phyloP scores from a whole-genome alignment of 1,284 basidiomycete species.

The Sanguinoderma infundibulare region DNA sequence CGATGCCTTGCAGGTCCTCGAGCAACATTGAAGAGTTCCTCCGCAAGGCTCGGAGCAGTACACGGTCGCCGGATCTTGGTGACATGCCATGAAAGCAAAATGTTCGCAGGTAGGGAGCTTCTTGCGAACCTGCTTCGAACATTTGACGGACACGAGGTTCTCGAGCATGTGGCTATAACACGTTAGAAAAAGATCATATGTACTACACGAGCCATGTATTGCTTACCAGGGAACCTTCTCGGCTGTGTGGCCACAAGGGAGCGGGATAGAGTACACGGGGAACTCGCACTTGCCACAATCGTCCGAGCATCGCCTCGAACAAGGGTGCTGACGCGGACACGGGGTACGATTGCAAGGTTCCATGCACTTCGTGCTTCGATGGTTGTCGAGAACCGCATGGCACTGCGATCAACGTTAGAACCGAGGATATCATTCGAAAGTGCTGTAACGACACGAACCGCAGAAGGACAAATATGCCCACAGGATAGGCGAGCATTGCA shows the following conservation, averaged over 20 bases:
- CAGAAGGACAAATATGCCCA: constrained; percentile 70
- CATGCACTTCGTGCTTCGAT: constrained; percentile 22
- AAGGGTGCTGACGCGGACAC: constrained; percentile 65
- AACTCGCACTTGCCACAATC: constrained; percentile 63
- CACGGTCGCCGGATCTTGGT: constrained; percentile 42
- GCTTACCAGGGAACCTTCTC: constrained; percentile 58
- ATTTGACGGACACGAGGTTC: constrained; percentile 48
- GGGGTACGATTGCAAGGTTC: constrained; percentile 54
- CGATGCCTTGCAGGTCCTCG: constrained; percentile 49
- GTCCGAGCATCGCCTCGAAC: constrained; percentile 56
- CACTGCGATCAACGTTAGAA: constrained; percentile 48
- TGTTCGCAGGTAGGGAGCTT: constrained; percentile 64
- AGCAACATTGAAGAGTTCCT: constrained; percentile 55
- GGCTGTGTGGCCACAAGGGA: constrained; percentile 68
- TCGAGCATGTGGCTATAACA: constrained; percentile 50
- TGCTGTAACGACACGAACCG: constrained; percentile 44
- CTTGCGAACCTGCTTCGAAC: constrained; percentile 51
- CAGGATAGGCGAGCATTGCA: constrained; percentile 65
- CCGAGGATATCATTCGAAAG: neutral
- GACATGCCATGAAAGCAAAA: constrained; percentile 47
- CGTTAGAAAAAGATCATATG: neutral
- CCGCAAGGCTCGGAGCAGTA: constrained; percentile 51
- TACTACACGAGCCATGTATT: no score
- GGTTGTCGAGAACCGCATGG: constrained; percentile 52
- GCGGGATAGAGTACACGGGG: constrained; percentile 46